Base-by-base conservation (phyloP, 805 yeast genomes). In the Kazachstania kunashirensis region DNA sequence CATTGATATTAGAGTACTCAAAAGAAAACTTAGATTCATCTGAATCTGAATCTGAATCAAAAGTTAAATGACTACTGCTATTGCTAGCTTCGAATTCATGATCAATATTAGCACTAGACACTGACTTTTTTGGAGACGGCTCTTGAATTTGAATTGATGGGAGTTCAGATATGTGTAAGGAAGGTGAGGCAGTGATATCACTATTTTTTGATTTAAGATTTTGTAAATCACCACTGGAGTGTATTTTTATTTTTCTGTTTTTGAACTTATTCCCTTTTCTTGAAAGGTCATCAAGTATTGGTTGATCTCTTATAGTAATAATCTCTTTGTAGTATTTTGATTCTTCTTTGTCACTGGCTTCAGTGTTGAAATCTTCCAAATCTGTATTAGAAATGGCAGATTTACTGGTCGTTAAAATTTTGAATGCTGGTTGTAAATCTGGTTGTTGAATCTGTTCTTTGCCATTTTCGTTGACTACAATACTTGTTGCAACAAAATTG, bases 21-120 rank as follows among this genome's bases (percentile, higher is more conserved):
- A 75, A 75, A 1, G 79, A 74, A 44, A 73, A 75, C 37, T 43
- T 44, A 2, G 62, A 57, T 19, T 24, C 34, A 3, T 50, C 37
- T 13, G 37, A 42, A 31, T 57, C 60, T 1, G 48, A 48, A 12
- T 40, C 52, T 3, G 34, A 19, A 4, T 35, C 32, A n/a, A 21
- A 29, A 15, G 34, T 30, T 10, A 39, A 36, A 12, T 26, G 23
- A 13, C 16, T 23, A 2, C 27, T 12, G n/a, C 40, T 49, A 21
- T 36, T 37, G 10, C 39, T 41, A 25, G 25, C n/a, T 11, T 34
- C 11, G 3, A 19, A 16, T 3, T 24, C 37, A 21, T 21, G 24
- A 13, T 37, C 40, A 24, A 30, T 24, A 28, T 34, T 28, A 15
- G 25, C 31, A 28, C 27, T 29, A 17, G 26, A 12, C 5, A 16